phyloP scores from a whole-genome alignment of 805 yeast species.

The Saccharomycopsis oosterbeekiorum region DNA sequence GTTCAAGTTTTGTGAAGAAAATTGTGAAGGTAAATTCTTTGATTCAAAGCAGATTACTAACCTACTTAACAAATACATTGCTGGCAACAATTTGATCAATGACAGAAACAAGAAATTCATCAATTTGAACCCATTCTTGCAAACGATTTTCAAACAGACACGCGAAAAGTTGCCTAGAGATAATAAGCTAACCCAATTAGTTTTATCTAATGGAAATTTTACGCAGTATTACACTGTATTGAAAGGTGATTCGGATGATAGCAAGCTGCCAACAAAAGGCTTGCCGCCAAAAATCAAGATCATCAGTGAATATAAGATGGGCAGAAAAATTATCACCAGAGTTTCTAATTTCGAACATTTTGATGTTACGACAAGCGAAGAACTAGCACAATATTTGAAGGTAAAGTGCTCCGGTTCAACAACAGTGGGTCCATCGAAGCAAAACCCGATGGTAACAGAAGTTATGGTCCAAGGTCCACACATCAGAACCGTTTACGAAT shows the following conservation, averaged over 20 bases:
- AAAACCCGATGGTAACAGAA: slow-evolving; percentile 47
- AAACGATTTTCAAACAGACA: background rate
- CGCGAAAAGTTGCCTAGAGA: slow-evolving; percentile 5
- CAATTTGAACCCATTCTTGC: slow-evolving; percentile 37
- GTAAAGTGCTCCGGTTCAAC: slow-evolving; percentile 85
- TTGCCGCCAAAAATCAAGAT: slow-evolving; percentile 56
- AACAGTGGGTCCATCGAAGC: slow-evolving; percentile 52
- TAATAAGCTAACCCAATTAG: slow-evolving; percentile 34
- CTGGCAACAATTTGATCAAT: slow-evolving; percentile 39
- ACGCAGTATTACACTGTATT: slow-evolving; percentile 41
- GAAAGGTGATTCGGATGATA: slow-evolving; percentile 31
- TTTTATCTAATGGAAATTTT: slow-evolving; percentile 34
- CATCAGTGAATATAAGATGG: slow-evolving; percentile 65
- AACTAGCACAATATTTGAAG: slow-evolving; percentile 58
- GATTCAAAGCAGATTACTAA: slow-evolving; percentile 44
- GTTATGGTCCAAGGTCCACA: slow-evolving; percentile 92
- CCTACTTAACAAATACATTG: slow-evolving; percentile 47
- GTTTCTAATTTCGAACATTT: slow-evolving; percentile 62
- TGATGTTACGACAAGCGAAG: slow-evolving; percentile 46
- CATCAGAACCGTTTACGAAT: slow-evolving; percentile 46
- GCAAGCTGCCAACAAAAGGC: slow-evolving; percentile 45
- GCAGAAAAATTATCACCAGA: slow-evolving; percentile 71
- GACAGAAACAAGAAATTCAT: slow-evolving; percentile 44
- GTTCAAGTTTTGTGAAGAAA: slow-evolving; percentile 33
- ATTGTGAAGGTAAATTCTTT: slow-evolving; percentile 33